A percentile compares a stretch with the other conserved stretches of the same genome.
Conservation (phyloP, 345 rosid species). For the Camelina sativa region DNA sequence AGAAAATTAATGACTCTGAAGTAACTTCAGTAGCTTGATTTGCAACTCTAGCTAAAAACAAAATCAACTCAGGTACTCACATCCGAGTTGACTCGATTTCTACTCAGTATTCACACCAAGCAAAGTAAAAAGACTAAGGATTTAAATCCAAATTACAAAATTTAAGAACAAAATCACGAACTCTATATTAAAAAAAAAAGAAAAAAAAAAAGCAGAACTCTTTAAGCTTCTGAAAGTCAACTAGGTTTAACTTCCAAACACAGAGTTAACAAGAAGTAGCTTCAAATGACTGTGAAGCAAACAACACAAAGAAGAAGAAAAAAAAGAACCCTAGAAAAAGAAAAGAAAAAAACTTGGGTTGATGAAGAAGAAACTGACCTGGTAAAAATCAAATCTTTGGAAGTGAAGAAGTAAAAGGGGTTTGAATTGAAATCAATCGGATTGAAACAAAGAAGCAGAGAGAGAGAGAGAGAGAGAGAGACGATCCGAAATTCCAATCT, state of each 20-base stretch:
- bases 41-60: background rate
- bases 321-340: conserved; percentile 27
- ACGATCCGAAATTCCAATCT: conserved; percentile 45
- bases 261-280: conserved; percentile 32
- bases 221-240: conserved; percentile 34
- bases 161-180: background rate
- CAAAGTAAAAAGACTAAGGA: background rate
- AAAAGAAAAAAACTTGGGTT: background rate
- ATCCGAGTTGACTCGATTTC: conserved; percentile 29
- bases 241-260: conserved; percentile 34
- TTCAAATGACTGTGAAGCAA: conserved; percentile 25
- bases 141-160: conserved; percentile 19
- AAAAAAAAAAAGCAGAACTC: background rate
- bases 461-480: conserved; percentile 45
- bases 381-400: conserved; percentile 14
- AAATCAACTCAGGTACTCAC: conserved; percentile 5
- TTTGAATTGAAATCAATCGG: conserved; percentile 31
- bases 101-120: conserved; percentile 3
- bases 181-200: background rate
- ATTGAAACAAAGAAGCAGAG: conserved; percentile 35
- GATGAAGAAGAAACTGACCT: conserved; percentile 32
- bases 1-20: background rate
- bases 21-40: conserved; percentile 21
- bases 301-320: background rate
- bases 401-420: background rate